Evolutionary conservation across 352 stramenopile species (phyloP).

Genomic region (Pythium aquatile): DNA sequence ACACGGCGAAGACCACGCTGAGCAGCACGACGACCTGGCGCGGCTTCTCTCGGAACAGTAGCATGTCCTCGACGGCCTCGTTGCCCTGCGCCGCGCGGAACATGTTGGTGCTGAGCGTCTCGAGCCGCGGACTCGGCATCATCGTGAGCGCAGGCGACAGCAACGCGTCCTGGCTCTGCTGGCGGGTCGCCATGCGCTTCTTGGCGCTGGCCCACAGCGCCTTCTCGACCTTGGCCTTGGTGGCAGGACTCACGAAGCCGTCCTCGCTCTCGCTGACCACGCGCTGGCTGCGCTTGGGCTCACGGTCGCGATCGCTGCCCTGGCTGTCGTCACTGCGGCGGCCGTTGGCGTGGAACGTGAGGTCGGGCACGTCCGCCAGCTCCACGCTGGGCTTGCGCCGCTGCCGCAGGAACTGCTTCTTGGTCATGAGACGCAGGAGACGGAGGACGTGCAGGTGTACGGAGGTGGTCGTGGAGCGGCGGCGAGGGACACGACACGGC

Average conservation of each 20-base stretch:
- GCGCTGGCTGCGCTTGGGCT: neutral
- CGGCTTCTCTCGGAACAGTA: constrained; percentile 79
- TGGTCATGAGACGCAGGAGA: constrained; percentile 7
- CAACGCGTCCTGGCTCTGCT: constrained; percentile 19
- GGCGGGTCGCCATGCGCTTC: constrained; percentile 29
- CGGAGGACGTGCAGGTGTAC: too few species aligned
- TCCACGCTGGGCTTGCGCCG: constrained; percentile 25
- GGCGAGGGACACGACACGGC: neutral
- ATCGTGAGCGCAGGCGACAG: neutral
- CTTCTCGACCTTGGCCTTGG: constrained; percentile 28
- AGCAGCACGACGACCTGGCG: constrained; percentile 75
- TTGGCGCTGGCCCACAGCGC: constrained; percentile 26
- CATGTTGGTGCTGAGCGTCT: constrained; percentile 36
- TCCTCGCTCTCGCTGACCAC: constrained; percentile 28
- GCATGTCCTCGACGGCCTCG: constrained; percentile 52
- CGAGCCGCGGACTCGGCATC: constrained; percentile 18
- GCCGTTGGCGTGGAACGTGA: constrained; percentile 11
- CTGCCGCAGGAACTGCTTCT: constrained; percentile 29
- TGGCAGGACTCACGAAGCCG: constrained; percentile 28
- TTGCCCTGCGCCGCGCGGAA: constrained; percentile 61
- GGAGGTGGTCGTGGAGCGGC: too few species aligned
- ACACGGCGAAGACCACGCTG: constrained; percentile 54
- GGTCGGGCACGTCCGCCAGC: constrained; percentile 14
- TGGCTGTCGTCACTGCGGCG: neutral
- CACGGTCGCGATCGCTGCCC: neutral